Conservation (phyloP, 495 filamentous ascomycete species). For the Collariella sp. region DNA sequence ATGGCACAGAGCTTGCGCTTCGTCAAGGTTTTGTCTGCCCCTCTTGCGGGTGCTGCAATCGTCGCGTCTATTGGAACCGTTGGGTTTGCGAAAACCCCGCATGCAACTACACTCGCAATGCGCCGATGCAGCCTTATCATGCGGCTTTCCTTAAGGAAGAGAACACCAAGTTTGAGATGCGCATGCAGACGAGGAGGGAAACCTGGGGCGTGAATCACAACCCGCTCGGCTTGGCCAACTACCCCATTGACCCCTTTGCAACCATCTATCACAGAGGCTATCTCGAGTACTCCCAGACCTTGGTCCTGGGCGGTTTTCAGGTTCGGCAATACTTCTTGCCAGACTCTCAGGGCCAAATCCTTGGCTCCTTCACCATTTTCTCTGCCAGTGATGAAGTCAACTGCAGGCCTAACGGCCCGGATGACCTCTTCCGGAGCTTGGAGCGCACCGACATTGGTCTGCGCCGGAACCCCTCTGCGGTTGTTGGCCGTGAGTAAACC, state of each 20-base stretch:
- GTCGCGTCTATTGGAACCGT: constrained; percentile 51
- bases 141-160: constrained; percentile 7
- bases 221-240: neutral
- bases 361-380: constrained; percentile 58
- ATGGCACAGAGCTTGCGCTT: constrained; percentile 31
- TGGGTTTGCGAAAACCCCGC: constrained; percentile 51
- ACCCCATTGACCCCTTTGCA: neutral
- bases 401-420: constrained; percentile 43
- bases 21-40: constrained; percentile 62
- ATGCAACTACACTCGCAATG: constrained; percentile 40
- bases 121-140: constrained; percentile 35
- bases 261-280: constrained; percentile 5
- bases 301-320: constrained; percentile 19
- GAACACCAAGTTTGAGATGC: neutral
- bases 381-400: constrained; percentile 46
- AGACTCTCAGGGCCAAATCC: constrained; percentile 12
- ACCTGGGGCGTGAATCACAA: neutral
- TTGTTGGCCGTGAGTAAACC: constrained; percentile 17
- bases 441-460: constrained; percentile 53
- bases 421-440: constrained; percentile 55
- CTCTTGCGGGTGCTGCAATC: constrained; percentile 55
- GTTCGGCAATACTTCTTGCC: constrained; percentile 31
- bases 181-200: neutral
- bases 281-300: constrained; percentile 1
- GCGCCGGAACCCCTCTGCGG: constrained; percentile 41